Base-by-base conservation (phyloP, 306 rosid species). In the Castanea crenata region DNA sequence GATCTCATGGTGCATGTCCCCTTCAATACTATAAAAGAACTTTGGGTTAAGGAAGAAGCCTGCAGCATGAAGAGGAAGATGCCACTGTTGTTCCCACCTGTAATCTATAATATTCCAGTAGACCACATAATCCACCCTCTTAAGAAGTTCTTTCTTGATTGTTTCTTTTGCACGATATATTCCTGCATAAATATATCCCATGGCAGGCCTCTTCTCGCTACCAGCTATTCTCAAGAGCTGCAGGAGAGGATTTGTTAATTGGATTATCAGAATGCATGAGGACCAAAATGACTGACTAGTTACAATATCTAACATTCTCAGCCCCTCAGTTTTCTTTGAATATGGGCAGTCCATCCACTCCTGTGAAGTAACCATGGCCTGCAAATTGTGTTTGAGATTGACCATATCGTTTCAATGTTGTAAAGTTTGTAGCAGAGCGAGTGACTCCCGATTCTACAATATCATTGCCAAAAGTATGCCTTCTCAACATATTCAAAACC, bases 31-130 rank as follows among this genome's bases (percentile, higher is more conserved):
- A 80, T 92, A 91, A 83, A 94, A 94, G 79, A 88, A 86, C 85
- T 89, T 91, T 19, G 98, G 98, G 92, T 92, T 91, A 71, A 94
- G 89, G 87, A 74, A 94, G 88, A 94, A 91, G 63, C 97, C 97
- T 23, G 97, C 97, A 19, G 92, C 88, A 79, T 89, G 91, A 88
- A 94, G 97, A 79, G 94, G 98, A 92, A 86, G 93, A 76, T 78
- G 71, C 93, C 90, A 86, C 38, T 83, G 89, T 79, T 83, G 91
- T 73, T 91, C 93, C 96, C 97, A 94, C 85, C 92, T 83, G 64
- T 86, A 93, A 88, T 94, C 93, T 82, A 94, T 91, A 75, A 94
- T 94, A 79, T 86, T 87, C 98, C 97, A 94, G 83, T 88, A 94
- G 69, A 89, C 89, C 85, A 83, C 83, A 89, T 91, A 92, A 21